phyloP scores from a whole-genome alignment of 129 eudicot species.

The Tanacetum coccineum region DNA sequence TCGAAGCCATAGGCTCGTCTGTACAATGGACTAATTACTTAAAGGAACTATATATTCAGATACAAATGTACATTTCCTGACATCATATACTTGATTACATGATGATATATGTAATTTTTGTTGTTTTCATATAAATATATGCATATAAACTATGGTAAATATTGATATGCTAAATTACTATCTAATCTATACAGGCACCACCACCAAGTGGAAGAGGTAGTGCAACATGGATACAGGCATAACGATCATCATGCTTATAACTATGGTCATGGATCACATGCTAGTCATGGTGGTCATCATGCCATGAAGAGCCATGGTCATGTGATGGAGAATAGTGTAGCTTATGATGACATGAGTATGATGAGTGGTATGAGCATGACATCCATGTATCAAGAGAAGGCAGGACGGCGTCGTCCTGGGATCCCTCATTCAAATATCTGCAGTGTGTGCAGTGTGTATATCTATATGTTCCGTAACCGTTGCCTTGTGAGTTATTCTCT shows the following conservation, averaged over 20 bases:
- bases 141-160: too few species aligned
- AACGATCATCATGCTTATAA: constrained; percentile 20
- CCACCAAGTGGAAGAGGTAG: constrained; percentile 10
- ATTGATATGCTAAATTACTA: too few species aligned
- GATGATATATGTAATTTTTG: too few species aligned
- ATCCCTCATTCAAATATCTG: constrained; percentile 85
- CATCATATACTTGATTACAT: too few species aligned
- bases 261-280: constrained; percentile 15
- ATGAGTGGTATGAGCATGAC: constrained; percentile 46
- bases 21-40: too few species aligned
- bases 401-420: constrained; percentile 63
- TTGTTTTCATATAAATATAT: too few species aligned
- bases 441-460: constrained; percentile 53
- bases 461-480: constrained; percentile 61
- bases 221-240: constrained; percentile 16
- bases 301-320: constrained; percentile 23
- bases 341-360: constrained; percentile 44
- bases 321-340: constrained; percentile 34
- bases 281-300: constrained; percentile 22
- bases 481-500: constrained; percentile 43
- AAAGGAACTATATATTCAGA: too few species aligned
- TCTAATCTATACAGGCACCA: constrained; percentile 18
- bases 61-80: too few species aligned
- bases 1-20: too few species aligned
- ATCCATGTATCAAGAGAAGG: constrained; percentile 44